A percentile compares a stretch with the other conserved stretches of the same genome.
Conservation (phyloP, 208 protist species). For the Crithidia fasciculata region DNA sequence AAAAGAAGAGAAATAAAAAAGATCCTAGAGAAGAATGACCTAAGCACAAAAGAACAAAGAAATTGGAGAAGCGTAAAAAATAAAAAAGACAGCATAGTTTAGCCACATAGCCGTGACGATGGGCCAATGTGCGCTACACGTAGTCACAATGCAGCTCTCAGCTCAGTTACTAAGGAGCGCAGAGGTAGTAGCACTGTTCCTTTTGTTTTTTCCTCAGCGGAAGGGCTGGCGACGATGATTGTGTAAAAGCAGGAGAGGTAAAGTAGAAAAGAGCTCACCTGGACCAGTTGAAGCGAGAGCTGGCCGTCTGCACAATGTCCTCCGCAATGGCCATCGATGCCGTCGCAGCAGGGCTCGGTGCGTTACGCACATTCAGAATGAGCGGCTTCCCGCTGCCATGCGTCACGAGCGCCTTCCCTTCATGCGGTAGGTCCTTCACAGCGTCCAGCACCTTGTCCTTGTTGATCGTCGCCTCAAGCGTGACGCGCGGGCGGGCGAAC, state of each 20-base stretch:
- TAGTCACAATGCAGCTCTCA: too few species aligned
- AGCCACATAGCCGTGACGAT: too few species aligned
- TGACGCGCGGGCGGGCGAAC: slow-evolving; percentile 61
- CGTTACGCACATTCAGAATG: slow-evolving; percentile 91
- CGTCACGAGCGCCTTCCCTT: background rate
- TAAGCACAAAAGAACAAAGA: too few species aligned
- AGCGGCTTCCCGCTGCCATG: slow-evolving; percentile 39
- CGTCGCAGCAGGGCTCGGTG: slow-evolving; percentile 88
- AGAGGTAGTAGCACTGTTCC: background rate
- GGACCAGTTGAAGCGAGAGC: slow-evolving; percentile 69
- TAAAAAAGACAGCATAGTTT: too few species aligned
- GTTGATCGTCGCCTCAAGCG: slow-evolving; percentile 47
- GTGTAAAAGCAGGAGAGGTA: background rate
- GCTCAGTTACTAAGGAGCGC: too few species aligned
- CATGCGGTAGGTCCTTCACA: slow-evolving; percentile 23
- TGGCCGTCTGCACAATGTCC: slow-evolving; percentile 70
- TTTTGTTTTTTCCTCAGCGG: background rate
- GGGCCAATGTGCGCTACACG: too few species aligned
- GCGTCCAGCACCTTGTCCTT: slow-evolving; percentile 53
- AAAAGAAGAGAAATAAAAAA: too few species aligned
- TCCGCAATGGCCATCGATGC: slow-evolving; percentile 88
- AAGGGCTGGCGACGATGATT: background rate
- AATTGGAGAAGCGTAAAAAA: too few species aligned
- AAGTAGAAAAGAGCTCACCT: background rate
- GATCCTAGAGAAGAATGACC: too few species aligned